Evolutionary conservation across 1,139 yeast genomes (phyloP).

Genomic region (Hyphopichia wangnamkhiaoensis): DNA sequence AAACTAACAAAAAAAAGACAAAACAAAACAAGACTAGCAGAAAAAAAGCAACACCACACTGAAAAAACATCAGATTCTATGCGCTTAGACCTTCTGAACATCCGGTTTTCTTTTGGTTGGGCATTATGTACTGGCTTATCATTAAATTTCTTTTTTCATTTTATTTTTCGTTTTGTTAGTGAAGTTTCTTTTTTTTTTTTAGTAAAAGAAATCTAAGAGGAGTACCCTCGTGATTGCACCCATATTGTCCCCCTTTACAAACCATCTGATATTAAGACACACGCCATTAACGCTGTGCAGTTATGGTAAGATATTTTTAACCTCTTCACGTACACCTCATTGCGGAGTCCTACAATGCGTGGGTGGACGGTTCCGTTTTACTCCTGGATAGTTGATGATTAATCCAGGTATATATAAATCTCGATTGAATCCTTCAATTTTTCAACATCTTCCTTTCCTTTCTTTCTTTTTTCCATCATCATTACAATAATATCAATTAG

Average conservation of each 20-base stretch:
- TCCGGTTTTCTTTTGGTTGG: neutral
- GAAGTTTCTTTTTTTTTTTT: too few relatives aligned
- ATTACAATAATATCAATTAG: neutral
- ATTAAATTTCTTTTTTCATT: too few relatives aligned
- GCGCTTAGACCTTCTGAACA: conserved; percentile 4
- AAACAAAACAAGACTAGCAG: neutral
- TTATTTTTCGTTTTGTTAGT: too few relatives aligned
- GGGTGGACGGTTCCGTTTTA: neutral
- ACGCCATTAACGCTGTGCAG: too few relatives aligned
- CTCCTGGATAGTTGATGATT: neutral
- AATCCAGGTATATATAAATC: neutral
- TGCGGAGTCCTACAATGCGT: neutral
- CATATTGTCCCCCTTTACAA: too few relatives aligned
- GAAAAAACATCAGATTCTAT: conserved; percentile 5
- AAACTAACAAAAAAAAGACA: too few relatives aligned
- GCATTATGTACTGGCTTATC: neutral
- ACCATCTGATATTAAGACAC: too few relatives aligned
- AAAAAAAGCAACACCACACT: neutral
- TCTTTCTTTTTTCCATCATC: neutral
- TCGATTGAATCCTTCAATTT: neutral
- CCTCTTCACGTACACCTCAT: too few relatives aligned
- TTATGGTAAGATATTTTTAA: too few relatives aligned
- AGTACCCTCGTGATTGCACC: too few relatives aligned
- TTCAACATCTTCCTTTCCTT: neutral
- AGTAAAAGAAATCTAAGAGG: too few relatives aligned